Conservation (phyloP, 2,329 filamentous ascomycete genomes). For the Tolypocladium sp. region DNA sequence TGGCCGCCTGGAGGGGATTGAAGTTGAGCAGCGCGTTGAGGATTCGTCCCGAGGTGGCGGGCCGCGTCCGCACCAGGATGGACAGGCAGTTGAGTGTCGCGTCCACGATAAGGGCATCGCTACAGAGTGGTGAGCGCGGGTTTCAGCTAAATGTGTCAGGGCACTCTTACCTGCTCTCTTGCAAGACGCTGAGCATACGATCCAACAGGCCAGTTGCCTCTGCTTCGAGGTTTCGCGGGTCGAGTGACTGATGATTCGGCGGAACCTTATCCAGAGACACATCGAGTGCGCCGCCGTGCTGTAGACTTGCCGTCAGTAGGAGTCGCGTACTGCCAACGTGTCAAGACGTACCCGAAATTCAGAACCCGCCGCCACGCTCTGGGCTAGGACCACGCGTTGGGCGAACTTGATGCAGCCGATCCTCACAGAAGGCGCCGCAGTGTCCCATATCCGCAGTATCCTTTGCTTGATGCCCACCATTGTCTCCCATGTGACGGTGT, state of each 20-base stretch:
- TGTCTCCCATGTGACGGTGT: slow-evolving; percentile 74
- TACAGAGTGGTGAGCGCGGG: slow-evolving; percentile 24
- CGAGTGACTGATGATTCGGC: slow-evolving; percentile 70
- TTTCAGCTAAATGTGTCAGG: neutral
- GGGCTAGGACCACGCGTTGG: slow-evolving; percentile 83
- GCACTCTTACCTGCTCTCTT: slow-evolving; percentile 66
- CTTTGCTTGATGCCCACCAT: slow-evolving; percentile 84
- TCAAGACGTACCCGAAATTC: slow-evolving; percentile 65
- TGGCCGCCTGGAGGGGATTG: slow-evolving; percentile 78
- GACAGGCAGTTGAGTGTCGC: slow-evolving; percentile 85
- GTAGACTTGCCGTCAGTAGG: slow-evolving; percentile 12
- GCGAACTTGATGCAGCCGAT: slow-evolving; percentile 98
- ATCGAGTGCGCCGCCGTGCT: slow-evolving; percentile 49
- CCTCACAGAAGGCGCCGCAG: slow-evolving; percentile 62
- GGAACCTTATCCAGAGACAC: slow-evolving; percentile 82
- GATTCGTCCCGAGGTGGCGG: slow-evolving; percentile 75
- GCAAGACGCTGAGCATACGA: slow-evolving; percentile 73
- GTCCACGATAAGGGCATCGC: slow-evolving; percentile 81
- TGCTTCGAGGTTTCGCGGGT: slow-evolving; percentile 75
- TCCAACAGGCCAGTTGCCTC: slow-evolving; percentile 88
- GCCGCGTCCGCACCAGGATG: slow-evolving; percentile 71
- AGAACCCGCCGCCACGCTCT: slow-evolving; percentile 72
- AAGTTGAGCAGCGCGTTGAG: slow-evolving; percentile 79
- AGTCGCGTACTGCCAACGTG: neutral
- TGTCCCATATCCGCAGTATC: slow-evolving; percentile 84